These are phyloP conservation scores for Eucalyptus urophylla DNA, from an alignment of 345 rosid genomes.

Conservation along the genomic window DNA sequence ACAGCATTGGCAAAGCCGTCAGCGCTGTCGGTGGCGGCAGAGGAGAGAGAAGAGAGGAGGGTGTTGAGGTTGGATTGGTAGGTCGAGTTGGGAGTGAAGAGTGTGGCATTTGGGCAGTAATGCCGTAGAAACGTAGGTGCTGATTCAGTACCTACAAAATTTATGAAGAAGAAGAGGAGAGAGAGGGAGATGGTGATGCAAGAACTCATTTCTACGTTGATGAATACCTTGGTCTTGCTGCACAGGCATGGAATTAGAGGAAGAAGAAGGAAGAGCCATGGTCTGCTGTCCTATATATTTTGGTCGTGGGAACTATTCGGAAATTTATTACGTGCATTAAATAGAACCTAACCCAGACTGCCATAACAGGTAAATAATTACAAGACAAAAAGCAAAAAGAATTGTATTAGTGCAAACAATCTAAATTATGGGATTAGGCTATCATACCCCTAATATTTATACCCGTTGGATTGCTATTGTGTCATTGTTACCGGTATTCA, in stretches of 20 bases:
- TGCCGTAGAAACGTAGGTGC: background rate
- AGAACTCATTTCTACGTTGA: background rate
- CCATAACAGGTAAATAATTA: background rate
- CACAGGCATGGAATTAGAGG: background rate
- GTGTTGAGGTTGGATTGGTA: background rate
- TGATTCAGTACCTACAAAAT: background rate
- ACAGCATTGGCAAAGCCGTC: background rate
- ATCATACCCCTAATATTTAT: background rate
- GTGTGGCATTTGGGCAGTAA: background rate
- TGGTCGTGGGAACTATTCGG: background rate
- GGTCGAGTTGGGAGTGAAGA: background rate
- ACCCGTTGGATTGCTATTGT: background rate
- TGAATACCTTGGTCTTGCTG: background rate
- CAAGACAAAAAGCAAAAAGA: background rate
- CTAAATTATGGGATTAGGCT: background rate
- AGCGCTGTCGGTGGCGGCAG: background rate
- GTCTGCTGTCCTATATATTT: background rate
- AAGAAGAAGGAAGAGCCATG: background rate
- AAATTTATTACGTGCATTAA: background rate
- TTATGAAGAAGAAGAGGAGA: background rate
- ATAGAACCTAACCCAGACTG: background rate
- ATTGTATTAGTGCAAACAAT: background rate
- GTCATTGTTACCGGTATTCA: too few species aligned
- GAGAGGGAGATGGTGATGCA: background rate
- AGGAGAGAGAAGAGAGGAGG: background rate